A percentile compares a stretch with the other conserved stretches of the same genome.
Evolutionary conservation across 495 filamentous ascomycete genomes (phyloP).

Genomic region (Trichoderma parareesei): DNA sequence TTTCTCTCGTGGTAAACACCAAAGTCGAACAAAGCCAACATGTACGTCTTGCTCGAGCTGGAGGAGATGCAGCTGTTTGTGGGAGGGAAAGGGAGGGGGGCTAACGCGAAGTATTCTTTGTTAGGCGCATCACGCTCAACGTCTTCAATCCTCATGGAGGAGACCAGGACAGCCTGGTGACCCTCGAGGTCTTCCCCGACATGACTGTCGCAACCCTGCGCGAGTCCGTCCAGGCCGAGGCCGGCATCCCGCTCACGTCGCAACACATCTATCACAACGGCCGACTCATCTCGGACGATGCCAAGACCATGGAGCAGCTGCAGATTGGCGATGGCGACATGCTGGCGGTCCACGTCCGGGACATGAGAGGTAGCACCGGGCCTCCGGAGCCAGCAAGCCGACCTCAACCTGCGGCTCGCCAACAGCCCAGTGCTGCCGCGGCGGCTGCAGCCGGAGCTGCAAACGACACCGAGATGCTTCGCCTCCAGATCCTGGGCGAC

Average conservation of each 20-base stretch:
- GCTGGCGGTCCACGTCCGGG: conserved; percentile 73
- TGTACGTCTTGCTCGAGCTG: not conserved
- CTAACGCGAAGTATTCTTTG: not conserved
- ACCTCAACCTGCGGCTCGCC: not conserved
- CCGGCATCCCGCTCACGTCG: conserved; percentile 41
- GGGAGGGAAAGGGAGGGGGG: not conserved
- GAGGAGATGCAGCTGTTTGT: not conserved
- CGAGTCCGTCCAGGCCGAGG: conserved; percentile 61
- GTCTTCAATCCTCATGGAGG: conserved; percentile 61
- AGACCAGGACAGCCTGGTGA: conserved; percentile 67
- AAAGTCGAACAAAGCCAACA: not conserved
- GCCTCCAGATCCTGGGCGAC: conserved; percentile 72
- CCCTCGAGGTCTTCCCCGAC: conserved; percentile 72
- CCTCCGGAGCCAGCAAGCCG: conserved; percentile 29
- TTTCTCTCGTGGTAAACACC: not conserved
- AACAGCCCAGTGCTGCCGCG: conserved; percentile 22
- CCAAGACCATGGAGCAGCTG: conserved; percentile 72
- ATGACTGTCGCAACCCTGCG: conserved; percentile 86
- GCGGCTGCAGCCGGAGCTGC: conserved; percentile 32
- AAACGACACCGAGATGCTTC: conserved; percentile 72
- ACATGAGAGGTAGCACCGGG: conserved; percentile 37
- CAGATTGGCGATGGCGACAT: conserved; percentile 85
- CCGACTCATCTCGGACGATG: conserved; percentile 64
- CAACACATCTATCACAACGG: conserved; percentile 88
- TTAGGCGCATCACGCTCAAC: conserved; percentile 77